A percentile compares a stretch with the other conserved stretches of the same genome.
phyloP scores from a whole-genome alignment of 192 early-diverging fungal species.

The Mortierella claussenii region DNA sequence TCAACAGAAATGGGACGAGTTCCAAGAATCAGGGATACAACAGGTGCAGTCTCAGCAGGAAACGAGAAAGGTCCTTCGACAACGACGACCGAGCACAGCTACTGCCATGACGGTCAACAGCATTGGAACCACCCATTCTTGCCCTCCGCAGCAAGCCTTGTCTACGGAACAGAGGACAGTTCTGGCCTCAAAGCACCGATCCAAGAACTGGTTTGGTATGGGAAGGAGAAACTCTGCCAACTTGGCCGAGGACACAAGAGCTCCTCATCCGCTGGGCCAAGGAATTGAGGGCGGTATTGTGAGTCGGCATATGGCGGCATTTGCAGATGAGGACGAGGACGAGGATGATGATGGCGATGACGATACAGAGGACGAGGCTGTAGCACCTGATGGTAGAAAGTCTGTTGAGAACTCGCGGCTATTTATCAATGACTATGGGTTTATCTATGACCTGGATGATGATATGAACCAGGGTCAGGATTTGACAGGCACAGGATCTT shows the following conservation, averaged over 20 bases:
- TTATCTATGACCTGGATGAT: constrained; percentile 49
- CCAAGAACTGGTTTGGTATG: constrained; percentile 46
- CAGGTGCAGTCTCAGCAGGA: constrained; percentile 12
- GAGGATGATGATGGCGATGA: constrained; percentile 23
- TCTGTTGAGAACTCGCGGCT: constrained; percentile 10
- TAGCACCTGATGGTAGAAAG: constrained; percentile 1
- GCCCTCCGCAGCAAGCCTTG: background rate
- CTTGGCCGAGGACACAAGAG: constrained; percentile 15
- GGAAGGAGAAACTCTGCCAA: constrained; percentile 9
- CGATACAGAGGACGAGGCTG: constrained; percentile 18
- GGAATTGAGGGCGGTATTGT: constrained; percentile 37
- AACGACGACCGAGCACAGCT: constrained; percentile 20
- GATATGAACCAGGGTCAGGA: constrained; percentile 41
- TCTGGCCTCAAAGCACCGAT: constrained; percentile 23
- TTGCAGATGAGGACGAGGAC: constrained; percentile 20
- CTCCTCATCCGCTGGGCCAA: constrained; percentile 24
- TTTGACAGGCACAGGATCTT: constrained; percentile 26
- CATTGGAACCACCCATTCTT: background rate
- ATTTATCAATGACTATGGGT: constrained; percentile 47
- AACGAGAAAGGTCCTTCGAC: background rate
- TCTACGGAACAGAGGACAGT: background rate
- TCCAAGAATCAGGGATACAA: background rate
- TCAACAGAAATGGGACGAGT: constrained; percentile 7
- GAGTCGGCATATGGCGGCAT: constrained; percentile 4
- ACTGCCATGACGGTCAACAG: constrained; percentile 12